phyloP scores from a whole-genome alignment of 2,329 filamentous ascomycete genomes.

The Fusarium neocosmosporiellum region DNA sequence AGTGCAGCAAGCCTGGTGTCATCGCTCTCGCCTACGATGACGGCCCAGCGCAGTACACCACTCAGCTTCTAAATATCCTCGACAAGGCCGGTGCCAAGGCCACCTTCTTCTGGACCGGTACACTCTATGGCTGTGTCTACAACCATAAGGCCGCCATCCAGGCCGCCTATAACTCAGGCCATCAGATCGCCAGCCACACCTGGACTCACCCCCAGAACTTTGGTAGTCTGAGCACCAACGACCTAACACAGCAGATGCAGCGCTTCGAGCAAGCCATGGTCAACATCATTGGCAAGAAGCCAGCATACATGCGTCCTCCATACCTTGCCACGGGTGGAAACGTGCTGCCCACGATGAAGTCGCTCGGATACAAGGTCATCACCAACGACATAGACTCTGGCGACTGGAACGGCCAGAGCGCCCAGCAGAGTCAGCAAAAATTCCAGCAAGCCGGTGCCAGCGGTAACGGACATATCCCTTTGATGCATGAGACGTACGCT shows the following conservation, averaged over 20 bases:
- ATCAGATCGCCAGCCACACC: constrained; percentile 66
- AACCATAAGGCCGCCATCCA: constrained; percentile 64
- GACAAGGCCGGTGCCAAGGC: constrained; percentile 60
- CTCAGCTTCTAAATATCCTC: constrained; percentile 61
- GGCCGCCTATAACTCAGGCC: constrained; percentile 61
- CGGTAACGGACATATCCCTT: constrained; percentile 64
- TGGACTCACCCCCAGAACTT: constrained; percentile 62
- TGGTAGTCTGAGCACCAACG: constrained; percentile 50
- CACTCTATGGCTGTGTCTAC: constrained; percentile 63
- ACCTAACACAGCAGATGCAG: constrained; percentile 61
- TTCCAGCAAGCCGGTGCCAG: constrained; percentile 58
- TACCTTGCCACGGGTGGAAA: constrained; percentile 60
- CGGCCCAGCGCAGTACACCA: constrained; percentile 62
- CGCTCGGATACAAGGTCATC: constrained; percentile 68
- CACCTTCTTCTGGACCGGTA: constrained; percentile 66
- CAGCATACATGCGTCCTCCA: constrained; percentile 61
- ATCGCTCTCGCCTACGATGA: constrained; percentile 67
- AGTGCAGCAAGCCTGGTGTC: constrained; percentile 56
- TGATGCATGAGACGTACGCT: constrained; percentile 67
- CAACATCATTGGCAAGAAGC: constrained; percentile 62
- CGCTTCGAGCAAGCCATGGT: constrained; percentile 62
- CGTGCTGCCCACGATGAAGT: constrained; percentile 54
- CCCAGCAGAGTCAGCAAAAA: constrained; percentile 62
- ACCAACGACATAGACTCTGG: constrained; percentile 71
- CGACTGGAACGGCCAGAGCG: constrained; percentile 67